Percentiles rank a stretch among this genome's conserved stretches.
Evolutionary conservation across 1,284 basidiomycete genomes (phyloP).

Genomic region (Peniophora sp.): DNA sequence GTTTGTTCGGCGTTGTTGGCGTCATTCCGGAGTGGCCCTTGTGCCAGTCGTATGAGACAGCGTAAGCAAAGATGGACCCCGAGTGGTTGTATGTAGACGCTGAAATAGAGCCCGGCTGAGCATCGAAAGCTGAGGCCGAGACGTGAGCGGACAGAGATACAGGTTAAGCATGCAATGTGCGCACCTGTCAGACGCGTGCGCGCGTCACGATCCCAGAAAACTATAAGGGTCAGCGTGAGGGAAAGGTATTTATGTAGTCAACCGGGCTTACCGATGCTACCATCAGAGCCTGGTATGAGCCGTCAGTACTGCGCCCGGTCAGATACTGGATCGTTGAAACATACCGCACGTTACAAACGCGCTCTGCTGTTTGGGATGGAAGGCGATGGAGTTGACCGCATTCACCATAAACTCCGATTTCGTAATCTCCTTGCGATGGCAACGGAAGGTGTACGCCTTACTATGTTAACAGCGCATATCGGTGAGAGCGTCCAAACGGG

Average conservation of each 20-base stretch:
- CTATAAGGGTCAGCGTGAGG: background rate
- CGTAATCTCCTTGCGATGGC: background rate
- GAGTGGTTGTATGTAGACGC: constrained; percentile 79
- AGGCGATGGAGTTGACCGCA: constrained; percentile 87
- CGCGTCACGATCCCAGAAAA: background rate
- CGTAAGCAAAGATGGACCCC: constrained; percentile 86
- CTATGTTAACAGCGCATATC: constrained; percentile 24
- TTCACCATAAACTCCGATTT: constrained; percentile 81
- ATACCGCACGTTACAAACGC: constrained; percentile 90
- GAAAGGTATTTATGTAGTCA: too few species aligned
- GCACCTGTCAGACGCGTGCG: constrained; percentile 45
- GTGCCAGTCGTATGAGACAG: constrained; percentile 85
- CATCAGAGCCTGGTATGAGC: constrained; percentile 38
- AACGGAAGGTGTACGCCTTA: constrained; percentile 47
- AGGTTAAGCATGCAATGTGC: too few species aligned
- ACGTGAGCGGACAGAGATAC: constrained; percentile 60
- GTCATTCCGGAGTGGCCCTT: constrained; percentile 86
- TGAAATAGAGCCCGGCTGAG: constrained; percentile 60
- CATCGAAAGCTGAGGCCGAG: constrained; percentile 50
- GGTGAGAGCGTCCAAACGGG: background rate
- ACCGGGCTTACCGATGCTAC: constrained; percentile 28
- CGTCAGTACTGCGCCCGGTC: background rate
- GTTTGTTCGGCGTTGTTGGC: constrained; percentile 72
- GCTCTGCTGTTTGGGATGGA: constrained; percentile 81
- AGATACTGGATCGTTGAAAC: background rate